Conservation (phyloP, 2,329 filamentous ascomycete genomes). For the Ramularia collo-cygni region DNA sequence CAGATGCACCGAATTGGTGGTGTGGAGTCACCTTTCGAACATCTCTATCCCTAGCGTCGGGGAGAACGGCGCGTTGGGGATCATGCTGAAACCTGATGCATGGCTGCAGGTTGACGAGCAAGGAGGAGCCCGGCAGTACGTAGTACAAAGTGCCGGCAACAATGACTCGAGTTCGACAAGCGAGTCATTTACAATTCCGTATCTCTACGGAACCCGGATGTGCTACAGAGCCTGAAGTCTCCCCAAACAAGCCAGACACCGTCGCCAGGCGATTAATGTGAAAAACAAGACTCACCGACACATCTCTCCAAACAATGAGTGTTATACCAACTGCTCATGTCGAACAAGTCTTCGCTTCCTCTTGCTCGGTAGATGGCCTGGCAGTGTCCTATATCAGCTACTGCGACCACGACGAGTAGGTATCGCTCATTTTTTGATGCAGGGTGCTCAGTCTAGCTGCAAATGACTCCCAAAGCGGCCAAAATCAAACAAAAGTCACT, state of each 20-base stretch:
- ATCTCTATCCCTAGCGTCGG: too few relatives aligned
- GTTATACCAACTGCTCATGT: conserved; percentile 12
- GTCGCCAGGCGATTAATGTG: conserved; percentile 12
- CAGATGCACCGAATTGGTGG: too few relatives aligned
- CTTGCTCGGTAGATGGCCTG: conserved; percentile 14
- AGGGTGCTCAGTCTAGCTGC: conserved; percentile 14
- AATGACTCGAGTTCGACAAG: too few relatives aligned
- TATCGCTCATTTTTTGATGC: conserved; percentile 10
- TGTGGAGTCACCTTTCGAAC: too few relatives aligned
- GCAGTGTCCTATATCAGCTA: conserved; percentile 16
- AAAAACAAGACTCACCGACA: conserved; percentile 11
- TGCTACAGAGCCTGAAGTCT: too few relatives aligned
- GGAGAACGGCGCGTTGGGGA: too few relatives aligned
- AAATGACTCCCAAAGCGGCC: conserved; percentile 14
- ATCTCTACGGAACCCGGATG: too few relatives aligned
- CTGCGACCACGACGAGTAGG: conserved; percentile 10
- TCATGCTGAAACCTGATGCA: too few relatives aligned
- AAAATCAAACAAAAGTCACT: conserved; percentile 13
- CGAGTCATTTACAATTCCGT: too few relatives aligned
- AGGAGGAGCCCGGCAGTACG: too few relatives aligned
- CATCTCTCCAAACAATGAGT: conserved; percentile 16
- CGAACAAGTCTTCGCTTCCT: conserved; percentile 10
- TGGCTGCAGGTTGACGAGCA: too few relatives aligned
- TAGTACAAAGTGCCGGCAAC: too few relatives aligned
- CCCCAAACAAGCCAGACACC: conserved; percentile 11